Conservation (phyloP, 2,329 filamentous ascomycete species). For the Chaetomium olivaceum region DNA sequence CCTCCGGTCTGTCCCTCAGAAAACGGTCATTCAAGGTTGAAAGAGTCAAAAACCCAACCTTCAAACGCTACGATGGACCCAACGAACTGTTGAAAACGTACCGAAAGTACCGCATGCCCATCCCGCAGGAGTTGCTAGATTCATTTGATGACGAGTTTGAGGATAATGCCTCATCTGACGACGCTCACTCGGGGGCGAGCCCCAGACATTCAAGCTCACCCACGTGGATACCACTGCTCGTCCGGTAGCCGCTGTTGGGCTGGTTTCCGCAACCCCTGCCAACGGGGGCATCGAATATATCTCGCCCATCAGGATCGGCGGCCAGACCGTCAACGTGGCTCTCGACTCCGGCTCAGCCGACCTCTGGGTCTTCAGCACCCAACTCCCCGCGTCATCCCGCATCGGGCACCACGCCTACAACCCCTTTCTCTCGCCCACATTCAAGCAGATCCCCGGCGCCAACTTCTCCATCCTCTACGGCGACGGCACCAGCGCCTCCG, state of each 20-base stretch:
- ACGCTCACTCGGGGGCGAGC: conserved; percentile 30
- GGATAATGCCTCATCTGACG: neutral
- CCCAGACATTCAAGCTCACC: neutral
- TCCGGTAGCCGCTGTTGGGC: conserved; percentile 45
- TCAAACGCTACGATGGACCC: conserved; percentile 57
- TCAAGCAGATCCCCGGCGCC: conserved; percentile 43
- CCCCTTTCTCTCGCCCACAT: conserved; percentile 40
- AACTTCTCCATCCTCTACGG: conserved; percentile 69
- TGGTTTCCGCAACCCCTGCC: conserved; percentile 65
- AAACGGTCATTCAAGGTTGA: conserved; percentile 64
- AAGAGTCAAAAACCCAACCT: conserved; percentile 56
- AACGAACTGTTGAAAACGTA: conserved; percentile 65
- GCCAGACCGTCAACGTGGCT: conserved; percentile 67
- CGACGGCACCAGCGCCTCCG: conserved; percentile 63
- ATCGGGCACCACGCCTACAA: conserved; percentile 51
- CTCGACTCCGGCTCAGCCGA: conserved; percentile 78
- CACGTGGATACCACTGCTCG: conserved; percentile 21
- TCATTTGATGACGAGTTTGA: conserved; percentile 32
- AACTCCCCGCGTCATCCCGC: conserved; percentile 48
- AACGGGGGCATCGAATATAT: conserved; percentile 69
- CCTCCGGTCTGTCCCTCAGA: conserved; percentile 38
- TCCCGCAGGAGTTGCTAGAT: conserved; percentile 46
- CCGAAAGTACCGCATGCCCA: conserved; percentile 63
- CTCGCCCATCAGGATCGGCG: conserved; percentile 67
- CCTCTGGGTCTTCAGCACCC: conserved; percentile 71